Evolutionary conservation across 352 stramenopile species (phyloP).

Genomic region (Phytophthora pseudosyringae): DNA sequence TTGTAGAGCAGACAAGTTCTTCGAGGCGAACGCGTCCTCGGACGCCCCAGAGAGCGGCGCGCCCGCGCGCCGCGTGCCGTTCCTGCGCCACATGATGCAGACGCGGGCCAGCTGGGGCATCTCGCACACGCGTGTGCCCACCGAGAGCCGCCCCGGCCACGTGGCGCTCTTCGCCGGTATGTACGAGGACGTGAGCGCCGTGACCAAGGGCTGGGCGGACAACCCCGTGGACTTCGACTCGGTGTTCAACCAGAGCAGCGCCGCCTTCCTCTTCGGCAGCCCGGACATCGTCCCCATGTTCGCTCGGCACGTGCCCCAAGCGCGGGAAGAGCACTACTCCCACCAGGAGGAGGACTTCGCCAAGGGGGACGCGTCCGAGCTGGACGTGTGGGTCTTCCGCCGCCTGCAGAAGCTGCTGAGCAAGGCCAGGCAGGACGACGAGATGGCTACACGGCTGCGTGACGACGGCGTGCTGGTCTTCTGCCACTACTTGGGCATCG

Average conservation of each 20-base stretch:
- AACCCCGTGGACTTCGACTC: constrained; percentile 91
- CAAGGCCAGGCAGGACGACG: constrained; percentile 14
- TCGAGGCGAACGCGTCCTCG: constrained; percentile 53
- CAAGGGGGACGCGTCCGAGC: constrained; percentile 62
- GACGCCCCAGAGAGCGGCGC: too few species aligned
- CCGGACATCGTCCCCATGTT: constrained; percentile 91
- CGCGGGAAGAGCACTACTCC: constrained; percentile 75
- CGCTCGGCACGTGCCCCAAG: constrained; percentile 73
- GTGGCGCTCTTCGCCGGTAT: constrained; percentile 88
- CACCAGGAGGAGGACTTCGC: constrained; percentile 85
- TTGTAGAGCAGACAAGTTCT: constrained; percentile 86
- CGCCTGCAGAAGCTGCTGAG: constrained; percentile 54
- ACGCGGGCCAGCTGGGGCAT: constrained; percentile 74
- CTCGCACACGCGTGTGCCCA: constrained; percentile 88
- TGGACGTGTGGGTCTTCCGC: constrained; percentile 84
- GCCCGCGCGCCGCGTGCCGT: constrained; percentile 61
- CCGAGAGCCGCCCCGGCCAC: constrained; percentile 82
- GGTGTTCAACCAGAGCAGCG: constrained; percentile 82
- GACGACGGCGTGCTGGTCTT: constrained; percentile 69
- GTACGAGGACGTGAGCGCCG: constrained; percentile 89
- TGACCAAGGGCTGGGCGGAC: constrained; percentile 89
- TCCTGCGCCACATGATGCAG: constrained; percentile 67
- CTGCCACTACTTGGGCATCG: constrained; percentile 85
- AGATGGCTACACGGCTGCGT: constrained; percentile 47
- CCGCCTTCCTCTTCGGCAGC: constrained; percentile 78